These are phyloP conservation scores for Fagopyrum esculentum DNA, from an alignment of 148 eudicot genomes.

Conservation along the genomic window DNA sequence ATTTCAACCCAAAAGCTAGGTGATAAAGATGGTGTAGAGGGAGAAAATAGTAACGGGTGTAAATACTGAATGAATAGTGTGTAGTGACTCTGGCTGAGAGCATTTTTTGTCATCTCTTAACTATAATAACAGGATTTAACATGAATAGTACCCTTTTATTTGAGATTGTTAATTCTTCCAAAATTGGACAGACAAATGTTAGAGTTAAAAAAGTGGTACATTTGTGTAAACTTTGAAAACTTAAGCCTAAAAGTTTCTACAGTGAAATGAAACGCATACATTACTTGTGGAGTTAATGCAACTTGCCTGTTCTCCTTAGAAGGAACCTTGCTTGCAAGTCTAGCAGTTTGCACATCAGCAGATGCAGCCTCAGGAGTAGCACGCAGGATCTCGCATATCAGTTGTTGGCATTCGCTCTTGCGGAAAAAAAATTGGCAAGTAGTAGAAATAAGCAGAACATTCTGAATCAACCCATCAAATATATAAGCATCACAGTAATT, in stretches of 20 bases:
- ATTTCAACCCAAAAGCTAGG: neutral
- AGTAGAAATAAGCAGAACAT: neutral
- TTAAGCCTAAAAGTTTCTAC: neutral
- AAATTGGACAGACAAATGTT: neutral
- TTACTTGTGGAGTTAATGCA: neutral
- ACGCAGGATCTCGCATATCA: slow-evolving; percentile 92
- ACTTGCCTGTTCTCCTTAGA: slow-evolving; percentile 84
- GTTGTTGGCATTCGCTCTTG: slow-evolving; percentile 99
- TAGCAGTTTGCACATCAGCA: slow-evolving; percentile 97
- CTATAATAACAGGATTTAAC: neutral
- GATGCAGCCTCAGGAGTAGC: slow-evolving; percentile 99
- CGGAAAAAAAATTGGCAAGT: neutral
- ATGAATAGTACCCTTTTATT: neutral
- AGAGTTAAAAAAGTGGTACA: neutral
- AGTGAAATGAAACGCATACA: neutral
- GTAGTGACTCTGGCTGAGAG: neutral
- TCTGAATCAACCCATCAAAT: neutral
- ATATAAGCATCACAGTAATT: neutral
- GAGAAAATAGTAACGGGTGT: neutral
- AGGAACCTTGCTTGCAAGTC: slow-evolving; percentile 79
- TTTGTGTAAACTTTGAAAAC: neutral
- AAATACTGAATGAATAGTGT: neutral
- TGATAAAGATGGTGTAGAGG: neutral
- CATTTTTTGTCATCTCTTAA: neutral
- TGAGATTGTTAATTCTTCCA: neutral